Evolutionary conservation across 1,284 basidiomycete genomes (phyloP), one percentile per base, ranked within the genome.

Genomic region (Pseudomicrostroma phylloplanum): DNA sequence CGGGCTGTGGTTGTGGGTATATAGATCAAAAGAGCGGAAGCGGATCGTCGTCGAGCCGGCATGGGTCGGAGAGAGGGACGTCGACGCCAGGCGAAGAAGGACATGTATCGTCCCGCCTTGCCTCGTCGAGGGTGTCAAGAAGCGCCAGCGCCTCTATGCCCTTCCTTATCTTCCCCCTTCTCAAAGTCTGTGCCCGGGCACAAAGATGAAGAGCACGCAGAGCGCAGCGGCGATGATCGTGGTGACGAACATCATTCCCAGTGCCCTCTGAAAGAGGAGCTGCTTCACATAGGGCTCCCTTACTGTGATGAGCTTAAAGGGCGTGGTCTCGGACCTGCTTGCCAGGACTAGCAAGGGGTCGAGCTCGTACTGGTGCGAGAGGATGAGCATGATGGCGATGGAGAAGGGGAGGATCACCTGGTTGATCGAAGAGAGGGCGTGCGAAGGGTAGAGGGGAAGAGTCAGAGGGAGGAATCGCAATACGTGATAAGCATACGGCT

Each of bases 341-440:
- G 81, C 69, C 17, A 82, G 63, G 12, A 80, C 82, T 54, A 84
- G 73, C 70, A 96, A 82, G 2, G 94, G 94, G 80, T 96, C 93
- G 60, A 97, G 87, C 79, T 94, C 91, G 81, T 98, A 98, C 80
- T 93, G 90, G 76, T 96, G 91, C 23, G 92, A 90, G 62, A 96
- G 84, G 65, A 98, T 85, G 81, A 90, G 88, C 69, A 94, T 86
- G 72, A 90, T 83, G 57, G 93, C 91, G 70, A 97, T 80, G n/a
- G 88, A 83, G 80, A 96, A 97, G 0, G 94, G 94, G 40, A 98
- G 84, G 81, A 97, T 93, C 70, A 36, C 30, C 30, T 36, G 30
- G 9, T 36, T 36, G 30, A 9, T 36, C 9, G 30, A 9, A 36
- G 30, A 9, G 30, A 36, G 30, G 30, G n/a, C n/a, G n/a, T n/a